A percentile compares a stretch with the other conserved stretches of the same genome.
phyloP scores from a whole-genome alignment of 768 basidiomycete genomes.

The Lactarius hengduanensis region DNA sequence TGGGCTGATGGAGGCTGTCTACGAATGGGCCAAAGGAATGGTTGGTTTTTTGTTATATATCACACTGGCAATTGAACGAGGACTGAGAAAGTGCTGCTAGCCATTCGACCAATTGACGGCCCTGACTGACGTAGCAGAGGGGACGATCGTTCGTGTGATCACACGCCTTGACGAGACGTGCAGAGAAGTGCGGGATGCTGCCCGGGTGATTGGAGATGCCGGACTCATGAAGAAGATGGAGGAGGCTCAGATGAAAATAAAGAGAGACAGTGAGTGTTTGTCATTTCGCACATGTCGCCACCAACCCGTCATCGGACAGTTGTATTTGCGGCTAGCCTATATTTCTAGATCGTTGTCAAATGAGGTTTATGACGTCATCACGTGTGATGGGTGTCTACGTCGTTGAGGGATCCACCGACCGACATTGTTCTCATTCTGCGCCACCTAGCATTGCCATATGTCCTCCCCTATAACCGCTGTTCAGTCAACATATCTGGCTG shows the following conservation, averaged over 20 bases:
- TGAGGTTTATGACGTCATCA: constrained; percentile 16
- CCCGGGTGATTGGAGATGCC: constrained; percentile 94
- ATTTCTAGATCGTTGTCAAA: constrained; percentile 56
- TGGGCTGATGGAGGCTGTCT: constrained; percentile 93
- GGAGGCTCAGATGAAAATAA: constrained; percentile 88
- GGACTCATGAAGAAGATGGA: constrained; percentile 99
- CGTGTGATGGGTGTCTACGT: not conserved
- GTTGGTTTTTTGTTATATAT: constrained; percentile 44
- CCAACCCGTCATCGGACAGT: constrained; percentile 42
- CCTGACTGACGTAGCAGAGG: constrained; percentile 93
- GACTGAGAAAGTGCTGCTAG: constrained; percentile 42
- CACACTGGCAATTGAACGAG: not conserved
- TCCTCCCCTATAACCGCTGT: constrained; percentile 9
- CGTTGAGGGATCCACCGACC: not conserved
- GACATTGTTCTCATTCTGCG: constrained; percentile 16
- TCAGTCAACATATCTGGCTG: constrained; percentile 18
- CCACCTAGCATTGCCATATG: constrained; percentile 16
- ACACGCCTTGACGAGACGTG: constrained; percentile 96
- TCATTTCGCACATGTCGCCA: not conserved
- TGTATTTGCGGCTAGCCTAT: constrained; percentile 84
- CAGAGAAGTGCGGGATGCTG: constrained; percentile 94
- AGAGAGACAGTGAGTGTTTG: constrained; percentile 82
- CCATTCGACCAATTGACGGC: constrained; percentile 93
- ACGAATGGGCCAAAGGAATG: constrained; percentile 99
- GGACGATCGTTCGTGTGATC: constrained; percentile 95